These are phyloP conservation scores for Fusarium nurragi DNA, from an alignment of 2,329 filamentous ascomycete genomes.

Conservation along the genomic window DNA sequence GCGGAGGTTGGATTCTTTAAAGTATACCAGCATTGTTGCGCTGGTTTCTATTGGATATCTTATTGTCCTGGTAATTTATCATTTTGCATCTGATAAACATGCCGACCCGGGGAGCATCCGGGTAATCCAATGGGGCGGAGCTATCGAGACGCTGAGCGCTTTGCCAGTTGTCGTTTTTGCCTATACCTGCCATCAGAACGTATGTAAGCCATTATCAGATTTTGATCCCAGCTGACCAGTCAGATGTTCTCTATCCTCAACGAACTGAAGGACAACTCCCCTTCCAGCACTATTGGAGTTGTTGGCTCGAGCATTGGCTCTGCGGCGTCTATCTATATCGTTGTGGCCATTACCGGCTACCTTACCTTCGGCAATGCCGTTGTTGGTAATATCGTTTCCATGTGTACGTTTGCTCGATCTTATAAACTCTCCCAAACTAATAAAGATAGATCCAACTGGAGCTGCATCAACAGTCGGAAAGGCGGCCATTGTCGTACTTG, in stretches of 20 bases:
- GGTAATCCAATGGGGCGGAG: slow-evolving; percentile 80
- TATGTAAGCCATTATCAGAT: slow-evolving; percentile 52
- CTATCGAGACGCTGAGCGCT: slow-evolving; percentile 81
- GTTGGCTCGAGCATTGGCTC: slow-evolving; percentile 86
- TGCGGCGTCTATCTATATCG: slow-evolving; percentile 85
- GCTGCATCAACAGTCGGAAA: slow-evolving; percentile 91
- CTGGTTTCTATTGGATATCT: slow-evolving; percentile 94
- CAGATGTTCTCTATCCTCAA: slow-evolving; percentile 99
- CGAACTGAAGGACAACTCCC: slow-evolving; percentile 87
- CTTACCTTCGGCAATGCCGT: slow-evolving; percentile 93
- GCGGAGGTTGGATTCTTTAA: slow-evolving; percentile 89
- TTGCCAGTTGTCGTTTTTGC: slow-evolving; percentile 97
- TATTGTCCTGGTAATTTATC: slow-evolving; percentile 90
- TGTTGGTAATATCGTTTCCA: slow-evolving; percentile 90
- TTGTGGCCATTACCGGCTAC: slow-evolving; percentile 95
- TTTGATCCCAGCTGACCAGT: slow-evolving; percentile 1
- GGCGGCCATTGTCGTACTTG: slow-evolving; percentile 92
- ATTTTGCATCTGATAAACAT: slow-evolving; percentile 84
- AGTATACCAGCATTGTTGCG: slow-evolving; percentile 94
- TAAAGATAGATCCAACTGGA: slow-evolving; percentile 50
- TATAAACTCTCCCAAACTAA: slow-evolving; percentile 31
- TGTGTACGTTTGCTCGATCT: slow-evolving; percentile 70
- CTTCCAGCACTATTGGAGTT: slow-evolving; percentile 77
- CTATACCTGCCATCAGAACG: slow-evolving; percentile 99
- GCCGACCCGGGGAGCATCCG: slow-evolving; percentile 78